Base-by-base conservation (phyloP, 2,329 filamentous ascomycete species). In the Bisporella sp. region DNA sequence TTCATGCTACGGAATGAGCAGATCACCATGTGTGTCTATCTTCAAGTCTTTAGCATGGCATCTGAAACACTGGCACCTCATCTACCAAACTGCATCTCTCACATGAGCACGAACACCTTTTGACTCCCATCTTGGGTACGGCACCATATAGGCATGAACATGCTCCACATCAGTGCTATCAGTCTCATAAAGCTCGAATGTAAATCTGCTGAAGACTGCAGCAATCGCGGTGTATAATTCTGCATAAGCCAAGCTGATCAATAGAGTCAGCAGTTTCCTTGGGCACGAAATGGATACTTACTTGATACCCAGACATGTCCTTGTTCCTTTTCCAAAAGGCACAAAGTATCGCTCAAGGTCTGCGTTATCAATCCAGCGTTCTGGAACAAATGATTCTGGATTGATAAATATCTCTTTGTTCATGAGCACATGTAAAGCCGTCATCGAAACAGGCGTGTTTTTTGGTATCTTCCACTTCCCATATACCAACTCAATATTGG, bases 291-390 rank as follows among this genome's bases (percentile, higher is more conserved):
- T 30, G 21, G 11, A 35, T 6, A 46, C 48, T n/a, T 52, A 56
- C 49, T 51, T 56, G 31, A 56, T 48, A 13, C 54, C 55, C 5
- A 40, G 31, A 45, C 56, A 58, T 1, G 53, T 42, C 46, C 56
- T 31, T 4, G 48, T 47, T 6, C 56, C 56, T 28, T 48, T 51
- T 9, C 50, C 50, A 42, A 53, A 55, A 9, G 50, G 42, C 9
- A 73, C 61, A 47, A 73, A 66, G 41, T 62, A 66, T 12, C 62
- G 62, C 21, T 21, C 21, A 21, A 21, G 21, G 3, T 21, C 21
- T 21, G 21, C 3, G 21, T 21, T 21, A 21, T 21, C 21, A 21
- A 21, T 21, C 21, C 21, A 21, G 21, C 21, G 21, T 21, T 21
- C 21, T 21, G 21, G 21, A 21, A 21, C 21, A 21, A 21, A 21